These are phyloP conservation scores for Epichloe sibirici DNA, from an alignment of 2,329 filamentous ascomycete genomes.

Conservation along the genomic window DNA sequence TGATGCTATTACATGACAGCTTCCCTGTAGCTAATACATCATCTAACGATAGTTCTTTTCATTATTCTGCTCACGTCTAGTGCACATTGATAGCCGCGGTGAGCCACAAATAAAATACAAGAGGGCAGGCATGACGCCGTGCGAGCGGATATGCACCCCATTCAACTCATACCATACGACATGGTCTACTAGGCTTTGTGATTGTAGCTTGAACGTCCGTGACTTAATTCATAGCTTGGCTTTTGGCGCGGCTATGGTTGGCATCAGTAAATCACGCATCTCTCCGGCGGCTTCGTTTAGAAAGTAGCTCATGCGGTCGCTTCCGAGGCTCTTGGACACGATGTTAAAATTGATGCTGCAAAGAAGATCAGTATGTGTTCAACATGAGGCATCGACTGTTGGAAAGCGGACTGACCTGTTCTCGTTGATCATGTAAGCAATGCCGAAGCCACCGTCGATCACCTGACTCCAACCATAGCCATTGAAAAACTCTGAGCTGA, in stretches of 20 bases:
- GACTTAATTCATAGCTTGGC: constrained; percentile 59
- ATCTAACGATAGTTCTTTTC: background rate
- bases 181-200: background rate
- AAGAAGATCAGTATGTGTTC: constrained; percentile 3
- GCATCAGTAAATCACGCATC: constrained; percentile 73
- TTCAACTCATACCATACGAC: background rate
- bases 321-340: constrained; percentile 83
- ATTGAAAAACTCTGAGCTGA: constrained; percentile 96
- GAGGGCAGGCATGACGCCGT: background rate
- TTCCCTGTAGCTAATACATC: background rate
- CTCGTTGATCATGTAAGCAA: constrained; percentile 99
- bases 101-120: background rate
- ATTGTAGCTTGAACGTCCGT: background rate
- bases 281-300: constrained; percentile 88
- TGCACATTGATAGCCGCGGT: background rate
- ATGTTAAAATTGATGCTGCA: constrained; percentile 91
- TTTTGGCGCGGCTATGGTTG: constrained; percentile 68
- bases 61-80: background rate
- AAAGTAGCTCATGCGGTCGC: constrained; percentile 89
- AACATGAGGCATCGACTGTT: too few species aligned
- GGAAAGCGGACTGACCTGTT: constrained; percentile 51
- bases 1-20: background rate
- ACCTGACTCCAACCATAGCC: constrained; percentile 99
- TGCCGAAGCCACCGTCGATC: constrained; percentile 88
- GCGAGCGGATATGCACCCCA: background rate